These are phyloP conservation scores for Chalciporus sphaerocephalus DNA, from an alignment of 768 basidiomycete genomes.

Conservation along the genomic window DNA sequence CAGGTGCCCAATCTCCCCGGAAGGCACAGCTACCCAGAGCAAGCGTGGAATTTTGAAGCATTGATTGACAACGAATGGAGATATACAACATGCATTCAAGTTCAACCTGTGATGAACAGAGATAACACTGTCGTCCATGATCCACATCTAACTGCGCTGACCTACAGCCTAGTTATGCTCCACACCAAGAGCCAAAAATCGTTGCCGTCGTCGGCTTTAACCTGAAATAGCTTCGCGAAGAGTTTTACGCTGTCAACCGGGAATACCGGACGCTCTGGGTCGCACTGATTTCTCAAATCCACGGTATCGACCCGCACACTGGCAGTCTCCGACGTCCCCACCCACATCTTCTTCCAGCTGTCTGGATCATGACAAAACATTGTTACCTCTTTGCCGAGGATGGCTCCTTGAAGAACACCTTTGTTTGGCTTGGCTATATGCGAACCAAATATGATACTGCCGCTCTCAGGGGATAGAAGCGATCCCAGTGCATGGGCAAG, in stretches of 20 bases:
- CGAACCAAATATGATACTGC: conserved; percentile 30
- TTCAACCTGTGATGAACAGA: no score
- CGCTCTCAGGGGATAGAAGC: conserved; percentile 26
- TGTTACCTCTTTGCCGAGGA: conserved; percentile 1
- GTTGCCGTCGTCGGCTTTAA: neutral
- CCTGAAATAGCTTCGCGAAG: conserved; percentile 18
- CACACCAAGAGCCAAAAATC: conserved; percentile 13
- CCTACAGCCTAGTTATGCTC: conserved; percentile 17
- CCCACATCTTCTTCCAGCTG: conserved; percentile 29
- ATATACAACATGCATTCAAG: no score
- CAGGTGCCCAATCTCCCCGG: no score
- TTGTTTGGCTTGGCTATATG: conserved; percentile 19
- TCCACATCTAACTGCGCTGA: neutral
- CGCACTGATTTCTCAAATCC: neutral
- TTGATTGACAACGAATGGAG: no score
- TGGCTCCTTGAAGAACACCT: conserved; percentile 1
- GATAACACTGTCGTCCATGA: no score
- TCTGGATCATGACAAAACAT: conserved; percentile 26
- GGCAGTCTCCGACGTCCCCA: conserved; percentile 2
- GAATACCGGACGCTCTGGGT: conserved; percentile 19
- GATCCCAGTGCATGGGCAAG: conserved; percentile 23
- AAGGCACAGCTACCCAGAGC: no score
- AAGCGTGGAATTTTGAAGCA: no score
- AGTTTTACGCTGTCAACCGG: conserved; percentile 31
- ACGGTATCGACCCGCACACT: neutral